phyloP scores from a whole-genome alignment of 2,329 filamentous ascomycete species.

The Anthostomella pinea region DNA sequence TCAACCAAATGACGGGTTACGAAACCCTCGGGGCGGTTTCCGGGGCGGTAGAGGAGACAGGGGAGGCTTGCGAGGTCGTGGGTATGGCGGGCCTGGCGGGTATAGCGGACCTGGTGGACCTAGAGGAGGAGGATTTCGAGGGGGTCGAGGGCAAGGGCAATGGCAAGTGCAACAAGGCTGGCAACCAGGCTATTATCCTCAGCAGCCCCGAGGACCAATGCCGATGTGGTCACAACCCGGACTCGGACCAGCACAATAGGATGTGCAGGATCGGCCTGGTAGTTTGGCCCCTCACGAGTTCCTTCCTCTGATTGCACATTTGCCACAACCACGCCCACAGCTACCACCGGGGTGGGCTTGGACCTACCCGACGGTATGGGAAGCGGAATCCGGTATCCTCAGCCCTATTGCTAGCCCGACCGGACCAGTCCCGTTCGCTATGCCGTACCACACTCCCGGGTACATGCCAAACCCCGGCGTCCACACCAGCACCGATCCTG shows the following conservation, averaged over 20 bases:
- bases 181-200: no score
- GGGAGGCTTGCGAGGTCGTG: conserved; percentile 20
- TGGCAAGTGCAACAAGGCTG: conserved; percentile 5
- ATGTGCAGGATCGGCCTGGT: neutral
- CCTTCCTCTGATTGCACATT: neutral
- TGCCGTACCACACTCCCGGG: no score
- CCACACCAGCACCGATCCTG: no score
- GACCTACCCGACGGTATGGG: no score
- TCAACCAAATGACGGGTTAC: conserved; percentile 4
- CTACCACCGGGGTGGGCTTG: no score
- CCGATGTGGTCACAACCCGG: conserved; percentile 12
- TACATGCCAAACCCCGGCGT: no score
- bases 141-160: conserved; percentile 18
- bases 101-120: no score
- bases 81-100: conserved; percentile 18
- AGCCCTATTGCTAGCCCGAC: no score
- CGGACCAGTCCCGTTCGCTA: no score
- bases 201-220: no score
- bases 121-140: conserved; percentile 25
- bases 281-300: neutral
- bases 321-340: neutral
- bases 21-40: conserved; percentile 18
- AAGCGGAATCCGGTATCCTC: no score
- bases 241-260: conserved; percentile 19
- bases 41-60: conserved; percentile 27